A percentile compares a stretch with the other conserved stretches of the same genome.
Conservation (phyloP, 2,329 filamentous ascomycete species). For the Calonectria leucothoes region DNA sequence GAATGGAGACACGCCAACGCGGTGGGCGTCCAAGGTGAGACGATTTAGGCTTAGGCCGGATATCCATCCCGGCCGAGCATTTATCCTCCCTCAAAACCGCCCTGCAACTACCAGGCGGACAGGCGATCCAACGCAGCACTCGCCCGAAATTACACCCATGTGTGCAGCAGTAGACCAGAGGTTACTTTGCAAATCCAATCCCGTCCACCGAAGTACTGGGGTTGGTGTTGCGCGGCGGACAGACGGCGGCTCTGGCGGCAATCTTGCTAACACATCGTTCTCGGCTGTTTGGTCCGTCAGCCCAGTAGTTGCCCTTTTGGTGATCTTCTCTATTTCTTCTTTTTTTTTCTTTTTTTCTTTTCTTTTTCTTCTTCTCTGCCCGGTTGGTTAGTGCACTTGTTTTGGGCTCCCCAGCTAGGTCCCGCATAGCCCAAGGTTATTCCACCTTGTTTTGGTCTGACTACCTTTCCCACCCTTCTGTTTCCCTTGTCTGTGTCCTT, state of each 20-base stretch:
- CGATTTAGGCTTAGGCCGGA: slow-evolving; percentile 39
- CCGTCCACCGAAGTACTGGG: slow-evolving; percentile 23
- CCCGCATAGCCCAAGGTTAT: neutral
- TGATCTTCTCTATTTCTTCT: slow-evolving; percentile 9
- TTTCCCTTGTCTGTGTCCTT: neutral
- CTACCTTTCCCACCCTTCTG: neutral
- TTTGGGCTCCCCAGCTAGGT: neutral
- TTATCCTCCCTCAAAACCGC: neutral
- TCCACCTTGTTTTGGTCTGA: neutral
- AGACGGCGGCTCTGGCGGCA: slow-evolving; percentile 41
- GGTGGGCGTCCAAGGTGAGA: slow-evolving; percentile 38
- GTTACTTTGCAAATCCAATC: slow-evolving; percentile 28
- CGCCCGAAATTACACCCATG: slow-evolving; percentile 11
- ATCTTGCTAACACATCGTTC: slow-evolving; percentile 18
- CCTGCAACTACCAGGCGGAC: neutral
- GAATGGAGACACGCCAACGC: slow-evolving; percentile 3
- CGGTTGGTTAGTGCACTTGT: neutral
- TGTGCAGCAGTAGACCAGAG: slow-evolving; percentile 21
- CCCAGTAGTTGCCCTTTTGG: slow-evolving; percentile 19
- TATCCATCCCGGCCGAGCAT: slow-evolving; percentile 30
- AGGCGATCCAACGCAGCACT: slow-evolving; percentile 7
- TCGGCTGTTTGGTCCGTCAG: neutral
- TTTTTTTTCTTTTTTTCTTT: slow-evolving; percentile 26
- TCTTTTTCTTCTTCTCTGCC: slow-evolving; percentile 10
- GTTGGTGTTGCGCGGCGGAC: slow-evolving; percentile 1